Percentiles rank a stretch among this genome's conserved stretches.
Conservation (phyloP, 23 red algal species). For the Cyanidium caldarium region DNA sequence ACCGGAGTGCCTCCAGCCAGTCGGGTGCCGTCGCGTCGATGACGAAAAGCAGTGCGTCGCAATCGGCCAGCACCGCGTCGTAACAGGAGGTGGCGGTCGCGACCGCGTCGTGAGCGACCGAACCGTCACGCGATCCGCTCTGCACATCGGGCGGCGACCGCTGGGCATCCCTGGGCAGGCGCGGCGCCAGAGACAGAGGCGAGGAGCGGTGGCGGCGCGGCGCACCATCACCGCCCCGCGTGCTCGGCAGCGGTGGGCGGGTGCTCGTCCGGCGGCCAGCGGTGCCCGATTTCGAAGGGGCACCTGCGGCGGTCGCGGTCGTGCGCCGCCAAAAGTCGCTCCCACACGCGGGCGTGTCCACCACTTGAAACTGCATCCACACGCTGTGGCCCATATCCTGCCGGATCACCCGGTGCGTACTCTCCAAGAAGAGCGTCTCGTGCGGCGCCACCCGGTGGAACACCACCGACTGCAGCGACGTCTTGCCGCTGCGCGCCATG, state of each 20-base stretch:
- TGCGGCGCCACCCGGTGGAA: conserved; percentile 25
- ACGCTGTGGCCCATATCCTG: conserved; percentile 16
- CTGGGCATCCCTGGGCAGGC: too few species aligned
- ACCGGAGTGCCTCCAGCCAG: background rate
- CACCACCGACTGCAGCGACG: conserved; percentile 18
- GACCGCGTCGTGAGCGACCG: too few species aligned
- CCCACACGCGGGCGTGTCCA: conserved; percentile 7
- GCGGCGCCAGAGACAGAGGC: too few species aligned
- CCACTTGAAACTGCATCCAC: conserved; percentile 15
- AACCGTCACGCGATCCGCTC: too few species aligned
- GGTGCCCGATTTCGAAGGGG: too few species aligned
- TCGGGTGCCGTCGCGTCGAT: conserved; percentile 4
- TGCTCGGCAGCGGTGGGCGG: too few species aligned
- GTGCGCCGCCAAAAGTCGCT: background rate
- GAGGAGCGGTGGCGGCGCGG: too few species aligned
- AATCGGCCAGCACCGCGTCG: conserved; percentile 2
- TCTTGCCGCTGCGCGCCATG: background rate
- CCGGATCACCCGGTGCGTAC: conserved; percentile 1
- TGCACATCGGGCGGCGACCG: too few species aligned
- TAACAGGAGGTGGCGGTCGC: too few species aligned
- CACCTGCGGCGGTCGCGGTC: background rate
- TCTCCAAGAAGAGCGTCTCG: conserved; percentile 29
- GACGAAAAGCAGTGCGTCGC: conserved; percentile 13
- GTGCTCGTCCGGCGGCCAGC: too few species aligned
- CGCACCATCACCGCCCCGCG: too few species aligned